Percentiles rank a stretch among this genome's conserved stretches.
Conservation (phyloP, 176 grass and related monocot genomes). For the Tuctoria greenei region DNA sequence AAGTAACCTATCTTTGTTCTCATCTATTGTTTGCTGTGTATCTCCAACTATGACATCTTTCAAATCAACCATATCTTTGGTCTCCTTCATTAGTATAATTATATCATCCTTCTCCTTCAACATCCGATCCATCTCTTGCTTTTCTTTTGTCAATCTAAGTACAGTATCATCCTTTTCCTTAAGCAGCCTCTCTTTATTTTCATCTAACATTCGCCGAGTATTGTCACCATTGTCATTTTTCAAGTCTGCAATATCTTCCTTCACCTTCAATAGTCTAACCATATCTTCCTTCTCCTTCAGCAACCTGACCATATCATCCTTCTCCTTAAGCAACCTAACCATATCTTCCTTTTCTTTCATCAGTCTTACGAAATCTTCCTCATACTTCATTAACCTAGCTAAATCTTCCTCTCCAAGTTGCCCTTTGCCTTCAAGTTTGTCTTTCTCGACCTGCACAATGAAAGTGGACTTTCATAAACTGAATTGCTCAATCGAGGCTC, state of each 20-base stretch:
- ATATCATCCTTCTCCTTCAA: conserved; percentile 58
- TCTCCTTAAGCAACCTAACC: conserved; percentile 44
- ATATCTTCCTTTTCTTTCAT: conserved; percentile 51
- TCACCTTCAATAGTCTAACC: conserved; percentile 48
- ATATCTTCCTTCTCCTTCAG: conserved; percentile 87
- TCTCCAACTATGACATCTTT: conserved; percentile 33
- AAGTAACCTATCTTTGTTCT: conserved; percentile 53
- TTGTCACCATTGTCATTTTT: conserved; percentile 14
- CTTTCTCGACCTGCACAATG: conserved; percentile 42
- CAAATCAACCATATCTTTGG: conserved; percentile 40
- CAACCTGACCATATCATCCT: conserved; percentile 65
- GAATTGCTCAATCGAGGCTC: neutral
- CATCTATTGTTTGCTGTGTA: conserved; percentile 19
- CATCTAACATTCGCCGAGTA: conserved; percentile 18
- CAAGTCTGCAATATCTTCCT: conserved; percentile 44
- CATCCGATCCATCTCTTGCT: conserved; percentile 44
- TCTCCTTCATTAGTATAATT: conserved; percentile 57
- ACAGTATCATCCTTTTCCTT: conserved; percentile 53
- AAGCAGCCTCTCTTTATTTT: conserved; percentile 26
- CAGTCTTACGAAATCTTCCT: conserved; percentile 48
- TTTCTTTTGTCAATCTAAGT: conserved; percentile 40
- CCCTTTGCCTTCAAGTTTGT: conserved; percentile 27
- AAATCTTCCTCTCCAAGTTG: conserved; percentile 36
- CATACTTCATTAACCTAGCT: conserved; percentile 36
- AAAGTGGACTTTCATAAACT: conserved; percentile 28